Percentiles rank a stretch among this genome's conserved stretches.
Conservation (phyloP, 2,329 filamentous ascomycete species). For the Purpureocillium lavendulum region DNA sequence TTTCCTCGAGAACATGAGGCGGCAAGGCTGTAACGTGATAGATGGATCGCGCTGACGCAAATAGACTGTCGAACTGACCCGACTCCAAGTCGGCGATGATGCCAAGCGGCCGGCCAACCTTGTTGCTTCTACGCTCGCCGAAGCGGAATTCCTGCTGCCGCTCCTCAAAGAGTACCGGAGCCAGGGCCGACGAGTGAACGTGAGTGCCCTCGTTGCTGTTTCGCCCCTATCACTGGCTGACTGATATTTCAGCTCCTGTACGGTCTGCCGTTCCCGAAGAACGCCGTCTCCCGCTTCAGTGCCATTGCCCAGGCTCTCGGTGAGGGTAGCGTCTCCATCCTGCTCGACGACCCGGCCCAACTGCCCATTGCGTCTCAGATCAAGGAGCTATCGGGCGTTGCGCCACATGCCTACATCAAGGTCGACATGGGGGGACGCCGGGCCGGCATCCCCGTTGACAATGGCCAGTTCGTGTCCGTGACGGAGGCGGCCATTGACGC, state of each 20-base stretch:
- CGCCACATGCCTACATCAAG: conserved; percentile 58
- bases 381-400: conserved; percentile 31
- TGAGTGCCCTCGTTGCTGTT: too few relatives aligned
- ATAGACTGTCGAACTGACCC: conserved; percentile 57
- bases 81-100: conserved; percentile 58
- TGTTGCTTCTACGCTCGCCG: conserved; percentile 65
- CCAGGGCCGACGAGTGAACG: conserved; percentile 48
- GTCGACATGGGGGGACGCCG: conserved; percentile 67
- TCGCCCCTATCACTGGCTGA: too few relatives aligned
- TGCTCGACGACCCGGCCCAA: conserved; percentile 62
- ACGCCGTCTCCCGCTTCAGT: conserved; percentile 51
- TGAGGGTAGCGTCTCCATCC: conserved; percentile 47
- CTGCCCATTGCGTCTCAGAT: conserved; percentile 37
- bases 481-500: conserved; percentile 26
- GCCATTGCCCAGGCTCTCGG: conserved; percentile 47
- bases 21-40: too few relatives aligned
- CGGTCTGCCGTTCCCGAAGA: conserved; percentile 59
- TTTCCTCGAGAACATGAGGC: too few relatives aligned
- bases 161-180: conserved; percentile 50
- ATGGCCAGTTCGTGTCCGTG: conserved; percentile 37
- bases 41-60: too few relatives aligned
- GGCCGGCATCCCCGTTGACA: conserved; percentile 52
- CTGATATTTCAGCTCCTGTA: conserved; percentile 61
- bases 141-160: conserved; percentile 59
- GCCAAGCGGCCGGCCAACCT: conserved; percentile 44